Conservation (phyloP, 164 flowering plant species). For the Akebia trifoliata region DNA sequence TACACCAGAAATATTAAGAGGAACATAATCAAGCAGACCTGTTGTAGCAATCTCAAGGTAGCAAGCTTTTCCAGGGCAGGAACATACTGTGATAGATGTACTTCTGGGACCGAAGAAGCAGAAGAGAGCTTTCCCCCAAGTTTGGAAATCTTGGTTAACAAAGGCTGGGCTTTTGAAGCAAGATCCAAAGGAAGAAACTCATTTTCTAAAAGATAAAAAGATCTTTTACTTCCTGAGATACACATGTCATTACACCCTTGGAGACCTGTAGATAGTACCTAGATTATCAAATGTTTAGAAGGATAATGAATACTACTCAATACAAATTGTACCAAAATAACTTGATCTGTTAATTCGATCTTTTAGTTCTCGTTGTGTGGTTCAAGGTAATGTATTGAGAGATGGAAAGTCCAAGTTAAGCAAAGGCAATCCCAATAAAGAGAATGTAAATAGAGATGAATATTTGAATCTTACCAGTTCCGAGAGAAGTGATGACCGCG, state of each 20-base stretch:
- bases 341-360: not conserved
- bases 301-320: not conserved
- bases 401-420: not conserved
- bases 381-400: no score
- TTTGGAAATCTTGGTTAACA: slow-evolving; percentile 67
- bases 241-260: slow-evolving; percentile 84
- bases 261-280: slow-evolving; percentile 41
- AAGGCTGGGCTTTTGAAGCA: slow-evolving; percentile 62
- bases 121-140: slow-evolving; percentile 79
- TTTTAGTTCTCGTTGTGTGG: no score
- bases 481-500: slow-evolving; percentile 66
- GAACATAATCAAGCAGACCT: slow-evolving; percentile 40
- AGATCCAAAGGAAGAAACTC: slow-evolving; percentile 80
- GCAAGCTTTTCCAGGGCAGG: slow-evolving; percentile 79
- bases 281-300: slow-evolving; percentile 4
- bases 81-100: slow-evolving; percentile 75
- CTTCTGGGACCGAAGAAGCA: slow-evolving; percentile 84
- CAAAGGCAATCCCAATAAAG: not conserved
- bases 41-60: slow-evolving; percentile 79
- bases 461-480: slow-evolving; percentile 61
- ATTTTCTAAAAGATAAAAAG: slow-evolving; percentile 70
- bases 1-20: not conserved
- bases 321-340: not conserved
- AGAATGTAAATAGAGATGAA: not conserved
- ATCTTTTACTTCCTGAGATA: slow-evolving; percentile 84